Base-by-base conservation (phyloP, 352 stramenopile species). In the Elongisporangium anandrum region DNA sequence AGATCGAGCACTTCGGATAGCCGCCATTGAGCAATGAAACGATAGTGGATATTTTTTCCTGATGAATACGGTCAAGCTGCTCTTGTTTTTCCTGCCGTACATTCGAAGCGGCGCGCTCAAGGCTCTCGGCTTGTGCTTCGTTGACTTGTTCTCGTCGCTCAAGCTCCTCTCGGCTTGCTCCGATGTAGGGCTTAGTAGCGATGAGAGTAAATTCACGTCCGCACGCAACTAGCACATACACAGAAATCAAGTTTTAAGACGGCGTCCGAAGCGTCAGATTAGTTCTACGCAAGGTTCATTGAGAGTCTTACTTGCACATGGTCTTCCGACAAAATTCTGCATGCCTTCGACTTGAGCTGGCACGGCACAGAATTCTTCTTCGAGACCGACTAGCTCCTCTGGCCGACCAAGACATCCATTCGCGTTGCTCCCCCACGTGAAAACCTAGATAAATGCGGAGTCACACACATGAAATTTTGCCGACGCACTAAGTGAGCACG, bases 111-210 rank as follows among this genome's bases (percentile, higher is more conserved):
- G 88, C 71, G 0, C 80, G 76, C 21, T 68, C 61, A 50, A 90
- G 77, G 17, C 82, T 85, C 19, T 80, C 64, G 0, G 56, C 19
- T 52, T 81, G 67, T n/a, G 79, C 66, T 0, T 57, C 47, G 17
- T 87, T 66, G 38, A 84, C 67, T 17, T 77, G 59, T 20, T 73
- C 69, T 12, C 63, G 64, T 12, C 67, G 69, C 29, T 83, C 81
- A 2, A 92, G 52, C 39, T 91, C 85, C 19, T 96, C 74, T 63
- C 85, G 64, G 10, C 66, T 81, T 4, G 90, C 87, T 2, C 92
- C 94, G n/a, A 97, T 85, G 68, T 98, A 98, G 8, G 94, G 90
- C 62, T 96, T 96, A 0, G 94, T 98, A 2, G 88, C 90, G 13
- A 98, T 80, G 21, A 98, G 54, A 0, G 92, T 98, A 54, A 95